Evolutionary conservation across 2,329 filamentous ascomycete genomes (phyloP).

Genomic region (Cordyceps pruinosa): DNA sequence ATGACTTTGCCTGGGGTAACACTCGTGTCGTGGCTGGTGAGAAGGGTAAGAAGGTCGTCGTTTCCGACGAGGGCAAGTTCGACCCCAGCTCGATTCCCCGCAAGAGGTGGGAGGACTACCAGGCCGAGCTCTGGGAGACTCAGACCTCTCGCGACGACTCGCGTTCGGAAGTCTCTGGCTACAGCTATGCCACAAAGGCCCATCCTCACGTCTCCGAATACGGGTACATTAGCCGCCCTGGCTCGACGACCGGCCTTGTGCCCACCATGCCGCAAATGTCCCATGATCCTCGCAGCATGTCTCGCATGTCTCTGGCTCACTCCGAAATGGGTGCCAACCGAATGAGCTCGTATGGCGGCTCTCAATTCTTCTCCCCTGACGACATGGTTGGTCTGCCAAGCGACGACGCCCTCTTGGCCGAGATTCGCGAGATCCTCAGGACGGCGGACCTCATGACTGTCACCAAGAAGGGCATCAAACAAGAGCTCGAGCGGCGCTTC

Average conservation of each 20-base stretch:
- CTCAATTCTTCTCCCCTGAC: constrained; percentile 53
- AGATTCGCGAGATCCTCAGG: constrained; percentile 88
- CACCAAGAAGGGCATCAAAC: constrained; percentile 97
- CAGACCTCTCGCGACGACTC: constrained; percentile 77
- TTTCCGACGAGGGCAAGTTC: constrained; percentile 97
- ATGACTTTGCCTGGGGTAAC: constrained; percentile 99
- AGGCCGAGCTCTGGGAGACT: constrained; percentile 94
- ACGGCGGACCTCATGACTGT: constrained; percentile 95
- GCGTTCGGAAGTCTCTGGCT: constrained; percentile 83
- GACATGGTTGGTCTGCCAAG: constrained; percentile 72
- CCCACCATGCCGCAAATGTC: constrained; percentile 45
- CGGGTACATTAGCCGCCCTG: constrained; percentile 52
- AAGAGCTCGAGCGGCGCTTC: constrained; percentile 85
- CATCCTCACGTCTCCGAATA: constrained; percentile 63
- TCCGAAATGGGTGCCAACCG: constrained; percentile 58
- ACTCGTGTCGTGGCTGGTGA: constrained; percentile 96
- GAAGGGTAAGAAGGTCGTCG: constrained; percentile 82
- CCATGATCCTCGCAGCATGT: constrained; percentile 42
- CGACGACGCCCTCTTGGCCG: constrained; percentile 83
- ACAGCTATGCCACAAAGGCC: constrained; percentile 87
- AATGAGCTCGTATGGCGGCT: constrained; percentile 54
- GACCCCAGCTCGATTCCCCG: constrained; percentile 86
- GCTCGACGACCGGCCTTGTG: constrained; percentile 44
- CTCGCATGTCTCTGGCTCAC: constrained; percentile 73
- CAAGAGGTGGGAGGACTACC: constrained; percentile 99